Evolutionary conservation across 1,284 basidiomycete species (phyloP), one percentile per base, ranked within the genome.

Genomic region (Rhodotorula mucilaginosa): DNA sequence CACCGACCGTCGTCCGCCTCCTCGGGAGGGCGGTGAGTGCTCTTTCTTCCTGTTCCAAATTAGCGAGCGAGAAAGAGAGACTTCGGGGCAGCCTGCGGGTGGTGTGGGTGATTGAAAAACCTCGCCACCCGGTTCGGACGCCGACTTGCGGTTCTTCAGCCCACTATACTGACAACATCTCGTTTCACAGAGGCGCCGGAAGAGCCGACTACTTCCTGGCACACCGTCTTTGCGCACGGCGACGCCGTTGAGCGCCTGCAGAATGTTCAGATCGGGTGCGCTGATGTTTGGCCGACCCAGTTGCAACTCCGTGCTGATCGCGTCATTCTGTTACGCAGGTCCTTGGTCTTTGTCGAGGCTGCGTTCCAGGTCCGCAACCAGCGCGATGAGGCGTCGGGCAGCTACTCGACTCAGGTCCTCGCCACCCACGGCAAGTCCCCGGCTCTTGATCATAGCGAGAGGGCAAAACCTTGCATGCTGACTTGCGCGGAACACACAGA

Each of bases 141-240:
- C 39, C 39, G 39, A 44, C 13, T 44, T 44, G 39, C 39, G 13
- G 2, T 12, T 44, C 39, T 44, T 13, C 39, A 49, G 52, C 13
- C 52, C 13, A n/a, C n/a, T 29, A 7, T 15, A 54, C 52, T n/a
- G 23, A n/a, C n/a, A 5, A 15, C 23, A 5, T 2, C n/a, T 31
- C 34, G n/a, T 12, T 2, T 8, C 52, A 29, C 62, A 73, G 73
- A 73, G 66, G 64, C 64, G 47, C 57, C 64, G 61, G 79, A 81
- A 18, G 83, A 85, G 39, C 77, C 84, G 1, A 83, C 82, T 48
- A 86, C 88, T 3, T 88, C 89, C 39, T 93, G 88, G 87, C 91
- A 93, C 79, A 83, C 86, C 60, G 78, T 93, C 62, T 79, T 91
- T 64, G 90, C 88, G 48, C 92, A 92, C 83, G 82, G 82, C 44